Evolutionary conservation across 2,329 filamentous ascomycete species (phyloP).

Genomic region (Aspergillus sp.): DNA sequence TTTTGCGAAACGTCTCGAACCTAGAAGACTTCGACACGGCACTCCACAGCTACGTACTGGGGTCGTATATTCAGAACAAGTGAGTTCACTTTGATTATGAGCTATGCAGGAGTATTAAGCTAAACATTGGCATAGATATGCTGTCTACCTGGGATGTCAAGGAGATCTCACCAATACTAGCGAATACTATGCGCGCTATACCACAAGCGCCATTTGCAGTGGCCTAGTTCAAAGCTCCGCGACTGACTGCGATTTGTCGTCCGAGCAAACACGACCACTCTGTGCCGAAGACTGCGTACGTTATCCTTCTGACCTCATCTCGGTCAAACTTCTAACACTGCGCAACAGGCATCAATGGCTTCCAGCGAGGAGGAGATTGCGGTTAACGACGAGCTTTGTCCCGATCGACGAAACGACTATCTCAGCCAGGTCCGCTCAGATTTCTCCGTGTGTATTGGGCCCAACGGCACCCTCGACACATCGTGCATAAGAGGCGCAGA

Average conservation of each 20-base stretch:
- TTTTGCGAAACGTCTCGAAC: slow-evolving; percentile 78
- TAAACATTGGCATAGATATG: slow-evolving; percentile 62
- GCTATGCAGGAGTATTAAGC: slow-evolving; percentile 2
- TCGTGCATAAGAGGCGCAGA: slow-evolving; percentile 71
- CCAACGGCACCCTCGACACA: slow-evolving; percentile 72
- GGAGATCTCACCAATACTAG: slow-evolving; percentile 74
- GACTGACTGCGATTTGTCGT: slow-evolving; percentile 63
- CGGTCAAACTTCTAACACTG: slow-evolving; percentile 9
- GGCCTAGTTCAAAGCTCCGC: slow-evolving; percentile 89
- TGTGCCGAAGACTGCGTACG: slow-evolving; percentile 87
- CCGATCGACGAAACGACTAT: slow-evolving; percentile 63
- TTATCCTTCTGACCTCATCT: slow-evolving; percentile 17
- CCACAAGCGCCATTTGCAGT: slow-evolving; percentile 89
- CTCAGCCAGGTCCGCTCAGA: slow-evolving; percentile 82
- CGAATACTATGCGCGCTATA: slow-evolving; percentile 88
- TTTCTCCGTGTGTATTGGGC: slow-evolving; percentile 84
- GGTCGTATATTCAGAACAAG: slow-evolving; percentile 75
- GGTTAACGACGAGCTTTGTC: slow-evolving; percentile 71
- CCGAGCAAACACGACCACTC: slow-evolving; percentile 67
- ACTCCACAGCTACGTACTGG: slow-evolving; percentile 70
- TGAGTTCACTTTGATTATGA: slow-evolving; percentile 46
- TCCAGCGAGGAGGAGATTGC: slow-evolving; percentile 85
- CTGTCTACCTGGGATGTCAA: slow-evolving; percentile 75
- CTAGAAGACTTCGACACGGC: slow-evolving; percentile 72
- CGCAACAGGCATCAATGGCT: slow-evolving; percentile 70